These are phyloP conservation scores for Mitragyna speciosa DNA, from an alignment of 257 asterid genomes.

Conservation along the genomic window DNA sequence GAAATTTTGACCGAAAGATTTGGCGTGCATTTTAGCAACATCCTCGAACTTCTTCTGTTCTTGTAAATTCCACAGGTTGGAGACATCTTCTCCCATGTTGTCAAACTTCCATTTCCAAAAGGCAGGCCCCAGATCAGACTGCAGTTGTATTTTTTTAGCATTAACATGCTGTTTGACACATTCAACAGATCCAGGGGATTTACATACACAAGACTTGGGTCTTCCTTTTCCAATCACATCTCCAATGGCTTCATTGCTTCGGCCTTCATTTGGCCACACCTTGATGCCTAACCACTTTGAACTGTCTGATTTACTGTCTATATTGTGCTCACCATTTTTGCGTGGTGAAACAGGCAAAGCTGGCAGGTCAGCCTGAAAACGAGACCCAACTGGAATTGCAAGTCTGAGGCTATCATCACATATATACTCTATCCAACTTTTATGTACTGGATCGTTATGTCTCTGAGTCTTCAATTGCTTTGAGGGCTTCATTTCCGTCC, in stretches of 20 bases:
- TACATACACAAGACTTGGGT: constrained; percentile 38
- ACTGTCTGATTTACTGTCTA: constrained; percentile 13
- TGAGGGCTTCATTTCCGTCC: neutral
- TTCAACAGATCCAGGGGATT: constrained; percentile 29
- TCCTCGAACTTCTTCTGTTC: constrained; percentile 25
- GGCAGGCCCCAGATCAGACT: constrained; percentile 21
- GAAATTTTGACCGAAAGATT: constrained; percentile 6
- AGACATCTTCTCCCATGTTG: constrained; percentile 38
- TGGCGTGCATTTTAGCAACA: constrained; percentile 17
- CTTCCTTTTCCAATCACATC: constrained; percentile 29
- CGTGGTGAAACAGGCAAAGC: neutral
- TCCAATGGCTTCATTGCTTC: neutral
- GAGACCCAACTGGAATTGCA: constrained; percentile 33
- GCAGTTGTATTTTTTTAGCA: neutral
- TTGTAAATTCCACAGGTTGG: constrained; percentile 32
- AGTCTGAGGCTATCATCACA: constrained; percentile 17
- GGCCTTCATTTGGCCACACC: constrained; percentile 29
- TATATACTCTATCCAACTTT: constrained; percentile 30
- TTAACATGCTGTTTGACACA: constrained; percentile 33
- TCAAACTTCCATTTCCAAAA: constrained; percentile 37
- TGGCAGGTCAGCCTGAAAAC: constrained; percentile 28
- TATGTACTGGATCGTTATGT: neutral
- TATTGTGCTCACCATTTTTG: neutral
- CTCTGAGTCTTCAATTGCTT: neutral
- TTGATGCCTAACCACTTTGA: constrained; percentile 48